Conservation (phyloP, 1,284 basidiomycete species). For the Trichosporon sp. region DNA sequence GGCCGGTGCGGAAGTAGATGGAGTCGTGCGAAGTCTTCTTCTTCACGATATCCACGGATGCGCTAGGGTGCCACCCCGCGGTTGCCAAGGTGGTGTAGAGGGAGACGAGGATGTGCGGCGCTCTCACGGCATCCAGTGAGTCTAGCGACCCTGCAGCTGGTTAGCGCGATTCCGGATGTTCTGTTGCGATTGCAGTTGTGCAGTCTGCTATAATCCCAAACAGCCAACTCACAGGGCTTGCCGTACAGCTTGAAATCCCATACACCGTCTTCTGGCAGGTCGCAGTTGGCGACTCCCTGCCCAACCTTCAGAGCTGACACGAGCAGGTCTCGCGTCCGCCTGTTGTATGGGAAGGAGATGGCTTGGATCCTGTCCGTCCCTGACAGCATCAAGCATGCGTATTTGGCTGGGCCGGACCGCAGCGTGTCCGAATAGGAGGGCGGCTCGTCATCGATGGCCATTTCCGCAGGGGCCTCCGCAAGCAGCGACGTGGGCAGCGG, state of each 20-base stretch:
- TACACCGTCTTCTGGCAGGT: neutral
- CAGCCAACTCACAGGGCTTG: slow-evolving; percentile 10
- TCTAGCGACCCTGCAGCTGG: neutral
- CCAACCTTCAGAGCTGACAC: neutral
- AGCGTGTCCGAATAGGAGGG: slow-evolving; percentile 11
- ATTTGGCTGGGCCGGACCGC: neutral
- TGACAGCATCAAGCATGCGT: slow-evolving; percentile 19
- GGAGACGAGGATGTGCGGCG: neutral
- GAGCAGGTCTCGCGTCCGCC: neutral
- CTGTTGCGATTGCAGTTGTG: no score
- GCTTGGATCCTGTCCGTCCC: slow-evolving; percentile 19
- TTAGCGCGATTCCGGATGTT: neutral
- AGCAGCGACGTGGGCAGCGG: neutral
- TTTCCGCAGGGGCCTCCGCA: neutral
- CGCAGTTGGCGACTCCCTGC: neutral
- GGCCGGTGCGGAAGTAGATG: slow-evolving; percentile 2
- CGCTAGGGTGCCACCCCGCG: slow-evolving; percentile 9
- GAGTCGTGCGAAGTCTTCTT: slow-evolving; percentile 16
- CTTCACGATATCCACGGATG: slow-evolving; percentile 10
- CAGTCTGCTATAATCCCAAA: neutral
- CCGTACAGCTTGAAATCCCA: slow-evolving; percentile 19
- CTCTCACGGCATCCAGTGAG: neutral
- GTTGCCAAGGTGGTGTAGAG: slow-evolving; percentile 4
- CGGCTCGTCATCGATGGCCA: neutral
- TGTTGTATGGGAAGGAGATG: slow-evolving; percentile 8